phyloP scores from a whole-genome alignment of 352 stramenopile genomes.

The Pythium grandisporangium region DNA sequence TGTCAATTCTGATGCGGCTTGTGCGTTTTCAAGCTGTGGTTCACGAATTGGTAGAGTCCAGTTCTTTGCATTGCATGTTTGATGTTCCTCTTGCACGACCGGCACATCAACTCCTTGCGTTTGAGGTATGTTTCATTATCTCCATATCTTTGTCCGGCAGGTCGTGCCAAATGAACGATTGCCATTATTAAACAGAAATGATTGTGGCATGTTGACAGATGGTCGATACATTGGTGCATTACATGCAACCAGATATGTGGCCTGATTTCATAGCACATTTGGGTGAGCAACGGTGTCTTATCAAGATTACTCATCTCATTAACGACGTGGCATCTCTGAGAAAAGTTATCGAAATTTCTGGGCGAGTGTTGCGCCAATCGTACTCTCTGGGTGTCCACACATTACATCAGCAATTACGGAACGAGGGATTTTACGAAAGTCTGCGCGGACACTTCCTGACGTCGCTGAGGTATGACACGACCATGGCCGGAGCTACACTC shows the following conservation, averaged over 20 bases:
- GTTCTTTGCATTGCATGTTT: constrained; percentile 44
- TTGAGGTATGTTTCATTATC: constrained; percentile 11
- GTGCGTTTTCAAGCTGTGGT: constrained; percentile 28
- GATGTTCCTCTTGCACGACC: constrained; percentile 18
- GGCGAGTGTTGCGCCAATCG: constrained; percentile 2
- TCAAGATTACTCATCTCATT: constrained; percentile 4
- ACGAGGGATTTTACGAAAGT: constrained; percentile 9
- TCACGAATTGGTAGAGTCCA: constrained; percentile 36
- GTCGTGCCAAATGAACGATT: background rate
- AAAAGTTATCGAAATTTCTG: constrained; percentile 5
- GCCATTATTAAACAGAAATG: background rate
- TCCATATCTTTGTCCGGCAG: too few relatives aligned
- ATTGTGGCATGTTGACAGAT: constrained; percentile 2
- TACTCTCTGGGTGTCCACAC: constrained; percentile 2
- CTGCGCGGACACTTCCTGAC: constrained; percentile 5
- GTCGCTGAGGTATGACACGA: background rate
- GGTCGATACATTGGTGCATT: background rate
- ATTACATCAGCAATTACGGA: constrained; percentile 12
- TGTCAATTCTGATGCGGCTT: constrained; percentile 19
- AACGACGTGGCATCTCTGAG: constrained; percentile 1
- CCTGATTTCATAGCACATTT: constrained; percentile 3
- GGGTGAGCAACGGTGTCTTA: constrained; percentile 7
- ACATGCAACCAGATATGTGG: constrained; percentile 5
- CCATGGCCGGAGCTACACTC: background rate
- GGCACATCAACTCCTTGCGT: constrained; percentile 4